A percentile compares a stretch with the other conserved stretches of the same genome.
These are phyloP conservation scores for Paspalum notatum DNA, from an alignment of 176 grass and related monocot genomes.

Conservation along the genomic window DNA sequence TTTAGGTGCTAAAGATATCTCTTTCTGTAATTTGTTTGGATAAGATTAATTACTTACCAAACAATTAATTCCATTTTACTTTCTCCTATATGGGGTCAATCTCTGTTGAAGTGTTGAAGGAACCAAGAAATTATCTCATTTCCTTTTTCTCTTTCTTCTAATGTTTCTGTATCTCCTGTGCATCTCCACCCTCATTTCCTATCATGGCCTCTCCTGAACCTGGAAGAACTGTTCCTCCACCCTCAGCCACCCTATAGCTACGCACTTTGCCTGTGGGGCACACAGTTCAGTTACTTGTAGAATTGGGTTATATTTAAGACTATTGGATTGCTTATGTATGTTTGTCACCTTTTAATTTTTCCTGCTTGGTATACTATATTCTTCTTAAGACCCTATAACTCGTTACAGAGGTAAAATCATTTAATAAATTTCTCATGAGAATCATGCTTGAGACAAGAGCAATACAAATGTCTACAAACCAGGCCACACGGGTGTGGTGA, in stretches of 20 bases:
- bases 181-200: not conserved
- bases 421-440: not conserved
- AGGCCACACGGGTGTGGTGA: too few relatives aligned
- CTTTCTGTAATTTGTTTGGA: slow-evolving; percentile 19
- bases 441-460: not conserved
- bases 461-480: too few relatives aligned
- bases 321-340: not conserved
- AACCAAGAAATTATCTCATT: not conserved
- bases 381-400: slow-evolving; percentile 7
- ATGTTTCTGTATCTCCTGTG: not conserved
- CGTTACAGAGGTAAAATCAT: not conserved
- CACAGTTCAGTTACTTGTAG: too few relatives aligned
- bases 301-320: not conserved
- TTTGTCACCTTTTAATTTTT: not conserved
- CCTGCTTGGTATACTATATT: not conserved
- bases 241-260: not conserved
- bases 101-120: not conserved
- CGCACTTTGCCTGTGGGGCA: not conserved
- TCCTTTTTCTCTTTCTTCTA: not conserved
- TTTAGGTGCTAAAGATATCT: slow-evolving; percentile 22
- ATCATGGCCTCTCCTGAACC: not conserved
- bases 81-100: slow-evolving; percentile 9
- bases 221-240: not conserved
- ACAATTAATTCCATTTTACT: not conserved
- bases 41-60: slow-evolving; percentile 3